Percentiles rank a stretch among this genome's conserved stretches.
Conservation (phyloP, 371 early-diverging fungal genomes). For the Mortierella sp. region DNA sequence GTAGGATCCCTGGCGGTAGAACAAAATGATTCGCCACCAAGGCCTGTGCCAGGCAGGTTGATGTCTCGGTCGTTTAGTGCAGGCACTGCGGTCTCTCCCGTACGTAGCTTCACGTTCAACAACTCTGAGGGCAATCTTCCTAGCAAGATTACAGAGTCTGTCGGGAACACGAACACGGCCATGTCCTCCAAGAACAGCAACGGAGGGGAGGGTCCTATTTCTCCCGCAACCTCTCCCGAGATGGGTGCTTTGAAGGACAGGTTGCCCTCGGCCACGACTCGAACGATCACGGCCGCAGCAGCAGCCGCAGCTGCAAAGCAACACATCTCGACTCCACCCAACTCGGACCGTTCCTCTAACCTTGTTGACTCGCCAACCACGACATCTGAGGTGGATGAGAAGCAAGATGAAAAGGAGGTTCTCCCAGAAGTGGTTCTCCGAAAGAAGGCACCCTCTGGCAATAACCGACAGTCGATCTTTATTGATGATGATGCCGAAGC, state of each 20-base stretch:
- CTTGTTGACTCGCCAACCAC: constrained; percentile 8
- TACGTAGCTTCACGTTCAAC: no score
- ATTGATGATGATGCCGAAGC: constrained; percentile 45
- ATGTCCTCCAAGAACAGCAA: constrained; percentile 1
- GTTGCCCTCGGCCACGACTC: constrained; percentile 40
- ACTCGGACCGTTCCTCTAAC: constrained; percentile 1
- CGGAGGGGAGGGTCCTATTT: constrained; percentile 19
- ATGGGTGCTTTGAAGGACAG: constrained; percentile 34
- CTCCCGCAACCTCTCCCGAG: constrained; percentile 44
- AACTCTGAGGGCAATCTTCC: no score
- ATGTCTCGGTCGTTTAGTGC: no score
- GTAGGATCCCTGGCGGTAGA: no score
- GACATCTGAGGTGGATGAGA: constrained; percentile 15
- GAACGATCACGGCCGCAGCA: constrained; percentile 35
- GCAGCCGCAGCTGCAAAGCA: constrained; percentile 21
- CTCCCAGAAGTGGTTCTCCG: constrained; percentile 10
- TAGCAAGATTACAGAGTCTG: neutral
- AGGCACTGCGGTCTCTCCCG: no score
- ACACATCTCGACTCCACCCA: constrained; percentile 12
- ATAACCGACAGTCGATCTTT: constrained; percentile 49
- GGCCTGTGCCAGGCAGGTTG: no score
- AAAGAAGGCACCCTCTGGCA: neutral
- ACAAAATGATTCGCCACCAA: no score
- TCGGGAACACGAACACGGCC: constrained; percentile 5
- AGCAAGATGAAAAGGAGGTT: constrained; percentile 21